These are phyloP conservation scores for Nakazawaea wickerhamii DNA, from an alignment of 805 yeast species.

Conservation along the genomic window DNA sequence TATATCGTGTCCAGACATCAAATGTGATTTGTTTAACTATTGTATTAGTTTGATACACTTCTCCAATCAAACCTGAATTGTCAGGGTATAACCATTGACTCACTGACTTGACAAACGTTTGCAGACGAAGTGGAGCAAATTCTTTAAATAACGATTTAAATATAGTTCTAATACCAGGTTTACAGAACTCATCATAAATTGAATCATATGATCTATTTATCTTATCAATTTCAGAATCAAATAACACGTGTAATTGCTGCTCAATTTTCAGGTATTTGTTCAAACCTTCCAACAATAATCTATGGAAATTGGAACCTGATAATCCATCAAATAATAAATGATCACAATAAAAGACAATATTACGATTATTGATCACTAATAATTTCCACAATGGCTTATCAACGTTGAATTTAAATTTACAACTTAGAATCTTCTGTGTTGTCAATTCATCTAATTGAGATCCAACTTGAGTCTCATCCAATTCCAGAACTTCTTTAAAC, in stretches of 20 bases:
- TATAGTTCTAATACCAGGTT: not conserved
- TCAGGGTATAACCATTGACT: not conserved
- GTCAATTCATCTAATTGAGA: constrained; percentile 1
- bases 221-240: constrained; percentile 12
- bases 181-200: not conserved
- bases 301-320: constrained; percentile 27
- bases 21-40: not conserved
- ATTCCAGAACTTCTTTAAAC: not conserved
- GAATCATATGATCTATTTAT: not conserved
- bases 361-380: constrained; percentile 14
- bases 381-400: constrained; percentile 21
- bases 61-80: not conserved
- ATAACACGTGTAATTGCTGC: constrained; percentile 2
- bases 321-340: constrained; percentile 31
- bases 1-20: not conserved
- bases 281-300: constrained; percentile 20
- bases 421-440: not conserved
- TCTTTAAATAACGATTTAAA: not conserved
- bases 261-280: constrained; percentile 10
- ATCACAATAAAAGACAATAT: constrained; percentile 22
- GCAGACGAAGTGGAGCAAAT: not conserved
- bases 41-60: not conserved
- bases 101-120: not conserved
- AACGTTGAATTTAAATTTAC: not conserved
- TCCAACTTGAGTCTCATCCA: not conserved